Percentiles rank a stretch among this genome's conserved stretches.
Conservation (phyloP, 2,329 filamentous ascomycete species). For the Aspergillus niger region DNA sequence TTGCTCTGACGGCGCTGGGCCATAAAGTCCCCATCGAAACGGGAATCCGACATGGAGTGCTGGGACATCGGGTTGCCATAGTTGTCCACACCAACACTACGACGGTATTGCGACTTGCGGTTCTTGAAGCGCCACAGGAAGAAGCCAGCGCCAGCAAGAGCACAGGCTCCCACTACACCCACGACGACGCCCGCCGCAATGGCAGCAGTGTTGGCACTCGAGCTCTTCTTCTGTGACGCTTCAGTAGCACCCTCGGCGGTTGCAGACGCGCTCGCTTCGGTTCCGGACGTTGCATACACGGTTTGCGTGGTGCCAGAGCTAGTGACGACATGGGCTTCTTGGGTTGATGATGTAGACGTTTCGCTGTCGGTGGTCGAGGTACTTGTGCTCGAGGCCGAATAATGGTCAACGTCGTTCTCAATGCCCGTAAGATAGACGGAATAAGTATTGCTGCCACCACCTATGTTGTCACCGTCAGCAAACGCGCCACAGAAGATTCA, state of each 20-base stretch:
- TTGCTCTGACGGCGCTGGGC: slow-evolving; percentile 83
- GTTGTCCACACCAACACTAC: slow-evolving; percentile 75
- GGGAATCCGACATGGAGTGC: slow-evolving; percentile 74
- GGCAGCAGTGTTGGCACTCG: slow-evolving; percentile 70
- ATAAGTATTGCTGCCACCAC: slow-evolving; percentile 58
- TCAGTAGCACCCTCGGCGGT: slow-evolving; percentile 1
- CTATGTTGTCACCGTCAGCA: slow-evolving; percentile 43
- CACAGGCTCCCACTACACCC: slow-evolving; percentile 70
- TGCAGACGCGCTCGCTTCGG: slow-evolving; percentile 11
- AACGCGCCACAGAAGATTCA: background rate
- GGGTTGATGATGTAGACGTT: slow-evolving; percentile 39
- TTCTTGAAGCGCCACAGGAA: slow-evolving; percentile 75
- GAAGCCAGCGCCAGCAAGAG: slow-evolving; percentile 67
- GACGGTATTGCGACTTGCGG: slow-evolving; percentile 77
- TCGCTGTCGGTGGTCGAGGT: slow-evolving; percentile 32
- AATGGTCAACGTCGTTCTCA: slow-evolving; percentile 39
- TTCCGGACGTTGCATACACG: slow-evolving; percentile 37
- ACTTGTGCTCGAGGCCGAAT: slow-evolving; percentile 27
- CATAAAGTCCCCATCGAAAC: slow-evolving; percentile 81
- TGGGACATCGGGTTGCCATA: slow-evolving; percentile 65
- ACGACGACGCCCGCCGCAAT: slow-evolving; percentile 88
- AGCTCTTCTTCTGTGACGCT: slow-evolving; percentile 13
- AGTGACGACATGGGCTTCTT: slow-evolving; percentile 29
- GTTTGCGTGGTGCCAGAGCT: slow-evolving; percentile 31
- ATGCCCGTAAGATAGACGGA: slow-evolving; percentile 56